Conservation (phyloP, 805 yeast genomes). For the Danielozyma ontarioensis region DNA sequence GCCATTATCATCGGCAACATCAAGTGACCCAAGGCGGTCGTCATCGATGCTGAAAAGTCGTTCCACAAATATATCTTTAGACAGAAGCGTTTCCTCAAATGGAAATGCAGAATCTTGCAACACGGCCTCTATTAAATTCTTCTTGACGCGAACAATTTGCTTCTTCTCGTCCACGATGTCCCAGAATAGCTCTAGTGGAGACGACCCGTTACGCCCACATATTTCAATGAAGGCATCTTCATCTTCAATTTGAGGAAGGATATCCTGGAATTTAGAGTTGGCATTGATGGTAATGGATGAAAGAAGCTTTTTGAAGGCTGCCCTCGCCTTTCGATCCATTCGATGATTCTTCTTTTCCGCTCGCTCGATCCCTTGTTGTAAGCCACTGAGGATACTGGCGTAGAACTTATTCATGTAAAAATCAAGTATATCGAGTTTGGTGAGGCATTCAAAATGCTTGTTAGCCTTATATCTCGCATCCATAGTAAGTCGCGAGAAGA, state of each 20-base stretch:
- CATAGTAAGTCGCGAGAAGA: slow-evolving; percentile 27
- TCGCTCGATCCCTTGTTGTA: slow-evolving; percentile 15
- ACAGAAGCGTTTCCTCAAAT: slow-evolving; percentile 9
- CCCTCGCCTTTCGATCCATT: slow-evolving; percentile 62
- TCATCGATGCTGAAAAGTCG: slow-evolving; percentile 18
- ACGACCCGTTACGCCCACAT: slow-evolving; percentile 74
- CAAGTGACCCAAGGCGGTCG: slow-evolving; percentile 21
- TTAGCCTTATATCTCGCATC: slow-evolving; percentile 57
- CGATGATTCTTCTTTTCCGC: slow-evolving; percentile 41
- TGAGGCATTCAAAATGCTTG: slow-evolving; percentile 47
- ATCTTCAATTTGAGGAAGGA: slow-evolving; percentile 46
- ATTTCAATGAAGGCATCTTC: slow-evolving; percentile 55
- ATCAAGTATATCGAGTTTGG: slow-evolving; percentile 54
- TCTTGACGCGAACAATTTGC: slow-evolving; percentile 50
- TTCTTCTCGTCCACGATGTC: slow-evolving; percentile 64
- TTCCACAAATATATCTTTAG: slow-evolving; percentile 14
- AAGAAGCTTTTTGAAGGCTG: slow-evolving; percentile 48
- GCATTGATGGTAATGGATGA: slow-evolving; percentile 39
- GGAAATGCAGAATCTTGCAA: slow-evolving; percentile 12
- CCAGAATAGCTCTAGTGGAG: slow-evolving; percentile 71
- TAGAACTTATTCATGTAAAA: slow-evolving; percentile 40
- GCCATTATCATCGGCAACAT: slow-evolving; percentile 11
- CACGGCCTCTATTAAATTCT: slow-evolving; percentile 56
- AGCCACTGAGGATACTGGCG: slow-evolving; percentile 17
- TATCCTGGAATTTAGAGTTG: slow-evolving; percentile 54